Percentiles rank a stretch among this genome's conserved stretches.
phyloP scores from a whole-genome alignment of 2,329 filamentous ascomycete genomes.

The Daldinia sp. region DNA sequence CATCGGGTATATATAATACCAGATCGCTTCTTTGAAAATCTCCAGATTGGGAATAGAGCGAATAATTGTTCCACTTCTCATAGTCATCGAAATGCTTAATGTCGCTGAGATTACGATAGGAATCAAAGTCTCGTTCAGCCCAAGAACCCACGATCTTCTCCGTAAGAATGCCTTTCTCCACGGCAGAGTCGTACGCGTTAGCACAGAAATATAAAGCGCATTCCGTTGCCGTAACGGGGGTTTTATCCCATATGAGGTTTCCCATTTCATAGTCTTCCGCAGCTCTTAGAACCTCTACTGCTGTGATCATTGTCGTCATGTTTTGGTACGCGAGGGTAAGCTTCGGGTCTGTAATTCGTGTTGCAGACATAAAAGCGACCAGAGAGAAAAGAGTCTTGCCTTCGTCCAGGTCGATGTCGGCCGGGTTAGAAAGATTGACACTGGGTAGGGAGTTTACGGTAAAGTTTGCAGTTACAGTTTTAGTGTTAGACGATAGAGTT shows the following conservation, averaged over 20 bases:
- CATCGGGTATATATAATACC: conserved; percentile 24
- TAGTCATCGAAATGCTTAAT: conserved; percentile 7
- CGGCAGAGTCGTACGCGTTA: conserved; percentile 34
- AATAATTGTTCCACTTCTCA: conserved; percentile 36
- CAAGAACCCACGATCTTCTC: conserved; percentile 33
- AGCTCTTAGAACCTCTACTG: conserved; percentile 28
- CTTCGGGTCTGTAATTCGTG: conserved; percentile 24
- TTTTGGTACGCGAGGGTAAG: conserved; percentile 31
- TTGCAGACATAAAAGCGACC: conserved; percentile 24
- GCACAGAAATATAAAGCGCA: conserved; percentile 46
- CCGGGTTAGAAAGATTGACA: conserved; percentile 35
- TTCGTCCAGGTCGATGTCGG: not conserved
- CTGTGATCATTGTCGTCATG: conserved; percentile 32
- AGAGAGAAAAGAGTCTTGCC: conserved; percentile 4
- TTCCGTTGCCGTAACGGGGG: conserved; percentile 42
- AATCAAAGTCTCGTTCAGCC: conserved; percentile 26
- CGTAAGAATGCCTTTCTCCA: conserved; percentile 25
- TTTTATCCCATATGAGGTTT: conserved; percentile 33
- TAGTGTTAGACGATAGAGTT: not conserved
- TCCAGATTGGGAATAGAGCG: conserved; percentile 10
- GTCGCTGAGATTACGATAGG: conserved; percentile 11
- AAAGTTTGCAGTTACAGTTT: not conserved
- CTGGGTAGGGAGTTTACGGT: conserved; percentile 19
- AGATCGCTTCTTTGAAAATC: conserved; percentile 31
- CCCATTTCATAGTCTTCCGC: conserved; percentile 11